phyloP scores from a whole-genome alignment of 1,284 basidiomycete species.

The Cystobasidium slooffiae region DNA sequence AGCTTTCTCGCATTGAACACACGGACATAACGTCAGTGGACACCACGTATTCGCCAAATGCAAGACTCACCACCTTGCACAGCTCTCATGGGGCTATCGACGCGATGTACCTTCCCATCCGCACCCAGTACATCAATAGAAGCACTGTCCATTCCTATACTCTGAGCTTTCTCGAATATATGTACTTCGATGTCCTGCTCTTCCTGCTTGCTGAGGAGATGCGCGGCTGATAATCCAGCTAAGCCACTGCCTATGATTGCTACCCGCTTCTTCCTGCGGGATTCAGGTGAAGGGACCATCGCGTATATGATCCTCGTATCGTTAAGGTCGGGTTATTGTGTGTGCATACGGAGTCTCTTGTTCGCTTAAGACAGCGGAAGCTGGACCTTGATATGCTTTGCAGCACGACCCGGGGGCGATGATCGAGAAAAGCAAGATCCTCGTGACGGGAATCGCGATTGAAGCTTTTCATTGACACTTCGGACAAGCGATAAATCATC shows the following conservation, averaged over 20 bases:
- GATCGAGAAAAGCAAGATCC: conserved; percentile 7
- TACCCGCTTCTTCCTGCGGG: conserved; percentile 55
- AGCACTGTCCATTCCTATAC: conserved; percentile 33
- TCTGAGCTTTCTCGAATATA: conserved; percentile 70
- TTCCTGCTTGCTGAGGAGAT: conserved; percentile 61
- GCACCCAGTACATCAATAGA: conserved; percentile 48
- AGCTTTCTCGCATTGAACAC: no score
- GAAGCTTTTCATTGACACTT: no score
- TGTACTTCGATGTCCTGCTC: conserved; percentile 63
- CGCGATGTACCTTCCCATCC: conserved; percentile 60
- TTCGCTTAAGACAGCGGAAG: no score
- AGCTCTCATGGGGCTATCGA: conserved; percentile 76
- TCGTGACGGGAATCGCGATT: no score
- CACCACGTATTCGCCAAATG: no score
- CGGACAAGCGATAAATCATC: no score
- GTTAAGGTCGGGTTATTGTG: neutral
- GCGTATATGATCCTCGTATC: neutral
- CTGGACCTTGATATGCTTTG: no score
- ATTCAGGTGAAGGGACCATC: neutral
- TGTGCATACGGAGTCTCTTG: no score
- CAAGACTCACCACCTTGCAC: conserved; percentile 69
- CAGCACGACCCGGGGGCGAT: neutral
- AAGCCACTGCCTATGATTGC: conserved; percentile 72
- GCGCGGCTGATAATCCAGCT: conserved; percentile 70
- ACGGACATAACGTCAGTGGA: no score